These are phyloP conservation scores for Vitellaria paradoxa DNA, from an alignment of 179 eudicot genomes.

Conservation along the genomic window DNA sequence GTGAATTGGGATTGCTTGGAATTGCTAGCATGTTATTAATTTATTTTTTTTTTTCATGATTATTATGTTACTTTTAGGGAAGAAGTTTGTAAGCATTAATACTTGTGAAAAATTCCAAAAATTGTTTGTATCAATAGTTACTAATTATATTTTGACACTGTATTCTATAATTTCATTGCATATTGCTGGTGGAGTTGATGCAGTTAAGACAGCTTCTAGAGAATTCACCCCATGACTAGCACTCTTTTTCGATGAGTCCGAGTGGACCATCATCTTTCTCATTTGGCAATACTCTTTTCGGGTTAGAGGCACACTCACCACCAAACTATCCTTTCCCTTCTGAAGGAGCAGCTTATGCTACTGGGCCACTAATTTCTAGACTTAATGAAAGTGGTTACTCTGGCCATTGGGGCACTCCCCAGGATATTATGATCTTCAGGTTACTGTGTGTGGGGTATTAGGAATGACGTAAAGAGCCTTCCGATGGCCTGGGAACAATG, in stretches of 20 bases:
- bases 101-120: too few species aligned
- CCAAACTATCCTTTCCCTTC: slow-evolving; percentile 32
- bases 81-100: background rate
- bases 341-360: slow-evolving; percentile 38
- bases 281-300: slow-evolving; percentile 31
- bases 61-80: background rate
- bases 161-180: slow-evolving; percentile 33
- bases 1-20: slow-evolving; percentile 66
- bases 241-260: slow-evolving; percentile 39
- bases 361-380: slow-evolving; percentile 42
- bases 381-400: slow-evolving; percentile 46
- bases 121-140: background rate
- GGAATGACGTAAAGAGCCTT: too few species aligned
- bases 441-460: too few species aligned
- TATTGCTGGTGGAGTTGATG: slow-evolving; percentile 67
- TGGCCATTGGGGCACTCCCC: slow-evolving; percentile 40
- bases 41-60: too few species aligned
- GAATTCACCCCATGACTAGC: slow-evolving; percentile 47
- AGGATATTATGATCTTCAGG: slow-evolving; percentile 55
- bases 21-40: background rate
- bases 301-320: slow-evolving; percentile 37
- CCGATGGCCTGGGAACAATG: too few species aligned
- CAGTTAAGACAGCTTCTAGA: slow-evolving; percentile 65
- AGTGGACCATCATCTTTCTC: slow-evolving; percentile 46
- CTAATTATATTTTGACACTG: background rate